These are phyloP conservation scores for Populus pruinosa DNA, from an alignment of 345 rosid species.

Conservation along the genomic window DNA sequence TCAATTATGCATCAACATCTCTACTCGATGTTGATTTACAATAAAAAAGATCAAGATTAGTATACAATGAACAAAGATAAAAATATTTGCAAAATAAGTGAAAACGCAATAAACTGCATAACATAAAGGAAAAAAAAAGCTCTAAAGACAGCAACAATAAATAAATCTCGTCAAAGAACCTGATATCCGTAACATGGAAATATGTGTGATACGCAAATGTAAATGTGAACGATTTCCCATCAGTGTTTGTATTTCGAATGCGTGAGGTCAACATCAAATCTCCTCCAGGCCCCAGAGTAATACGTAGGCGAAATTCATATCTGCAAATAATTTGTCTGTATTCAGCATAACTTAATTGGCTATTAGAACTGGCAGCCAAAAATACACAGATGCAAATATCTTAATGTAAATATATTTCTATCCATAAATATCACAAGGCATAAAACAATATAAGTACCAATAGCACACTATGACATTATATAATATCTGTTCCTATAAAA, in stretches of 20 bases:
- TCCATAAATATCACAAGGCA: not conserved
- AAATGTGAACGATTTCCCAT: constrained; percentile 31
- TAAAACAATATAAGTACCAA: not conserved
- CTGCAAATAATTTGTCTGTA: constrained; percentile 9
- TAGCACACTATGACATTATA: not conserved
- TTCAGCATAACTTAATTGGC: not conserved
- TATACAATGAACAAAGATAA: not conserved
- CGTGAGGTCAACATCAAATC: constrained; percentile 35
- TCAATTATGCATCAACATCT: not conserved
- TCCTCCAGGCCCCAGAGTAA: constrained; percentile 31
- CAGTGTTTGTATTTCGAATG: constrained; percentile 30
- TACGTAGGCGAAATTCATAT: constrained; percentile 28
- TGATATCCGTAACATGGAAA: constrained; percentile 30
- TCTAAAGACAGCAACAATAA: not conserved
- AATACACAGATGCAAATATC: not conserved
- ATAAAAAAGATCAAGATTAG: no score
- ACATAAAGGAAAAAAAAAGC: not conserved
- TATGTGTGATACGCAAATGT: constrained; percentile 31
- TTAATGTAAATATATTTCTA: not conserved
- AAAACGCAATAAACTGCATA: not conserved
- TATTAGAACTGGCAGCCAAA: not conserved
- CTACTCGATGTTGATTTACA: not conserved
- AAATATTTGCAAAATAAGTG: not conserved
- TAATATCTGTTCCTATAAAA: not conserved
- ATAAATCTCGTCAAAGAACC: constrained; percentile 12